Percentiles rank a stretch among this genome's conserved stretches.
phyloP scores from a whole-genome alignment of 1,284 basidiomycete genomes.

The Heterobasidion occidentale region DNA sequence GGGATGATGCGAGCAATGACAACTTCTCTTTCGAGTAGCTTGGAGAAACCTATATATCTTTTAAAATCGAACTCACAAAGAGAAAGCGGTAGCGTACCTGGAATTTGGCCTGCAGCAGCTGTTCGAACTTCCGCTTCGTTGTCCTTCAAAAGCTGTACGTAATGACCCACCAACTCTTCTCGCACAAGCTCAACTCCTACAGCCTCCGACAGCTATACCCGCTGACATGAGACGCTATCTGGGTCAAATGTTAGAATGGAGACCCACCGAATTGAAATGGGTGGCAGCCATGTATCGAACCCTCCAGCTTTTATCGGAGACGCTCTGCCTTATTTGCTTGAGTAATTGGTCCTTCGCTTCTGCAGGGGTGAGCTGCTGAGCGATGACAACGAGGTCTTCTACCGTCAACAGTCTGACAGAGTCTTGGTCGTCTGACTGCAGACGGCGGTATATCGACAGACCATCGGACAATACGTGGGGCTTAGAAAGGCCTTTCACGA shows the following conservation, averaged over 20 bases:
- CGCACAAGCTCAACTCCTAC: constrained; percentile 89
- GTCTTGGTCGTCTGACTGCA: constrained; percentile 97
- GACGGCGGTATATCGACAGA: constrained; percentile 89
- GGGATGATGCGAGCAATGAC: constrained; percentile 92
- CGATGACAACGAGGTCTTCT: constrained; percentile 92
- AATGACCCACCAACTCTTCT: constrained; percentile 92
- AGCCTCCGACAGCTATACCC: constrained; percentile 75
- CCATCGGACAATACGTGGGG: constrained; percentile 83
- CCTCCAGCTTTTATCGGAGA: constrained; percentile 97
- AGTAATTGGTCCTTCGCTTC: constrained; percentile 92
- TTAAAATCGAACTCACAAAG: background rate
- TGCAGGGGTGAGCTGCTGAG: constrained; percentile 73
- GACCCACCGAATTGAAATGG: constrained; percentile 87
- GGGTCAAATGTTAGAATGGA: background rate
- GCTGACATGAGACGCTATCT: background rate
- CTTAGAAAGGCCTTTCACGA: constrained; percentile 72
- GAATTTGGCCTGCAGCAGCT: constrained; percentile 93
- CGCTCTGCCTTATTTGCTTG: constrained; percentile 81
- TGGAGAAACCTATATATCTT: constrained; percentile 73
- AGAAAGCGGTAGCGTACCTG: constrained; percentile 48
- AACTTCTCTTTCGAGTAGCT: constrained; percentile 90
- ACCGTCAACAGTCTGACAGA: constrained; percentile 95
- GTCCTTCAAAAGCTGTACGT: constrained; percentile 92
- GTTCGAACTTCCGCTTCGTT: constrained; percentile 99
- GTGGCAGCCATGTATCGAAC: constrained; percentile 99